A percentile compares a stretch with the other conserved stretches of the same genome.
These are phyloP conservation scores for Eucalyptus erythrocorys DNA, from an alignment of 345 rosid species.

Conservation along the genomic window DNA sequence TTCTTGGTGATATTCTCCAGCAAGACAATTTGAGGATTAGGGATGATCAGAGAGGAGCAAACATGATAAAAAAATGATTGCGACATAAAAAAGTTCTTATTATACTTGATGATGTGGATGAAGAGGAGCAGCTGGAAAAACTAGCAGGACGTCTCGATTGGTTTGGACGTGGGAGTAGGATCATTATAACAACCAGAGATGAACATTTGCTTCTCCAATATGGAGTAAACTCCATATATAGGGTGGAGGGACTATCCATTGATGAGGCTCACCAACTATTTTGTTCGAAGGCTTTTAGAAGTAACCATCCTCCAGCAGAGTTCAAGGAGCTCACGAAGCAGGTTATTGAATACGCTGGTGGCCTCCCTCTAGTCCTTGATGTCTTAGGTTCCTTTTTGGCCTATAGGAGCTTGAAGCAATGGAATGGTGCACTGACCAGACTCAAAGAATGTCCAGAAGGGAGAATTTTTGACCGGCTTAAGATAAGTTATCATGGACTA, in stretches of 20 bases:
- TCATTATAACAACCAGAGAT: conserved; percentile 5
- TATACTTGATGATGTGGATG: conserved; percentile 2
- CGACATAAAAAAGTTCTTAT: not conserved
- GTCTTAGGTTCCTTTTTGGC: not conserved
- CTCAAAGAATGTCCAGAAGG: not conserved
- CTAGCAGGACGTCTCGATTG: not conserved
- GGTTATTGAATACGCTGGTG: not conserved
- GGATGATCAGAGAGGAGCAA: not conserved
- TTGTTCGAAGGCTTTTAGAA: not conserved
- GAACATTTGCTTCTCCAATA: not conserved
- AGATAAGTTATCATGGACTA: not conserved
- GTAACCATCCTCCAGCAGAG: not conserved
- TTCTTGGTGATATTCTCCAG: not conserved
- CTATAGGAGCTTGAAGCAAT: not conserved
- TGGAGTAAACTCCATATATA: not conserved
- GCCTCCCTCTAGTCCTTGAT: not conserved
- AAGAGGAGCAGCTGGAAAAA: not conserved
- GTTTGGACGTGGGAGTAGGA: conserved; percentile 1
- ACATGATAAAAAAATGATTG: not conserved
- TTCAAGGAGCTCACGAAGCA: not conserved
- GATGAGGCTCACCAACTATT: not conserved
- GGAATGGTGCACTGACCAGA: not conserved
- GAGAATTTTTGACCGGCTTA: not conserved
- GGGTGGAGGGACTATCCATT: not conserved
- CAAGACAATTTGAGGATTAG: not conserved